Base-by-base conservation (phyloP, 148 eudicot genomes). In the Cornus controversa region DNA sequence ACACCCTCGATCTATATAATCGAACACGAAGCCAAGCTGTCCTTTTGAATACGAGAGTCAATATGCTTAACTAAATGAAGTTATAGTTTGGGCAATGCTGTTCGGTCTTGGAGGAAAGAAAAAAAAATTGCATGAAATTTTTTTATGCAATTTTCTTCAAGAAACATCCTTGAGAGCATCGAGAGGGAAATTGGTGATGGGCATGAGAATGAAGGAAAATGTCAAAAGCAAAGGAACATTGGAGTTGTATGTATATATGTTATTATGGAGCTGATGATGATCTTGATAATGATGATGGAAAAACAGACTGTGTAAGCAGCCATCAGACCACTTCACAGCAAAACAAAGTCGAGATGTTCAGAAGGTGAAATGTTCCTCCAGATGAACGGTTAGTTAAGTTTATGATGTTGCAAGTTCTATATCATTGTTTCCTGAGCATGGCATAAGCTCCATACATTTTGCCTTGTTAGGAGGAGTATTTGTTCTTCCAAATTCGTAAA, bases 1-100 rank as follows among this genome's bases (percentile, higher is more conserved):
- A 85, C 66, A 76, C 90, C 37, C 73, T 84, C 14, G 86, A 84
- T 40, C 85, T 87, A 42, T 84, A 80, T 77, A 50, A 71, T 42
- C 79, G 85, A 69, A 77, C 76, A 42, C 69, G 64, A 74, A 70
- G 66, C 28, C 76, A 69, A 25, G 74, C 72, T 72, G 26, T 50
- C 28, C 66, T 71, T 53, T 34, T 37, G 54, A 66, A 70, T 24
- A 34, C 25, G 50, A 75, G 60, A 80, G 65, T 47, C 75, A 64
- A 15, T 40, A 25, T 64, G 54, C 29, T 6, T 64, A 11, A 66
- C 8, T 45, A 27, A 20, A 20, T 22, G 7, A 60, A 60, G 64
- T 22, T 6, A 60, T 60, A 60, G 64, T 60, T 22, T 22, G 24
- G 24, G 64, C 64, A 60, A 26, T 10, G 22, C 11, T 26, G 45